These are phyloP conservation scores for Mycena rebaudengoi DNA, from an alignment of 768 basidiomycete species.

Conservation along the genomic window DNA sequence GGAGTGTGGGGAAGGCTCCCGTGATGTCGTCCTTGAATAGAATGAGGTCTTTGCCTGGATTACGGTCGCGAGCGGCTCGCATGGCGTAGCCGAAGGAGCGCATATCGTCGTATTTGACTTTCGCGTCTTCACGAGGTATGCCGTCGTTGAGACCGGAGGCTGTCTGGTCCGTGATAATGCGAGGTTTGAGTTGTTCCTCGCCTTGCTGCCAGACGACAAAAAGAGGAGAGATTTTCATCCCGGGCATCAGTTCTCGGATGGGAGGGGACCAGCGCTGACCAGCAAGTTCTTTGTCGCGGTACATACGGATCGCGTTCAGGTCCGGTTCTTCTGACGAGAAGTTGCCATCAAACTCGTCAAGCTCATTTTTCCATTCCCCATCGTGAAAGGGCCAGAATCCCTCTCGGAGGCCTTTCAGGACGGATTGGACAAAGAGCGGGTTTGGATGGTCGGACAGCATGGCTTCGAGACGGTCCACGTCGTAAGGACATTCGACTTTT, in stretches of 20 bases:
- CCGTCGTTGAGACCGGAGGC: slow-evolving; percentile 31
- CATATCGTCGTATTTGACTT: slow-evolving; percentile 36
- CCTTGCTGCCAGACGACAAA: slow-evolving; percentile 36
- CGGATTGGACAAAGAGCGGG: slow-evolving; percentile 36
- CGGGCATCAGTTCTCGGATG: slow-evolving; percentile 29
- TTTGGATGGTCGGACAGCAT: slow-evolving; percentile 39
- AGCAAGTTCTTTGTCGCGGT: slow-evolving; percentile 26
- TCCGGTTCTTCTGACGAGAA: slow-evolving; percentile 19
- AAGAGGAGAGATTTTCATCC: slow-evolving; percentile 38
- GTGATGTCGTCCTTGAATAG: slow-evolving; percentile 40
- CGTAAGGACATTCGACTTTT: slow-evolving; percentile 37
- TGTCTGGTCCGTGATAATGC: slow-evolving; percentile 37
- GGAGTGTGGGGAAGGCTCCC: slow-evolving; percentile 41
- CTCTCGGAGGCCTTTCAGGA: slow-evolving; percentile 29
- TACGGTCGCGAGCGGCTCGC: not conserved
- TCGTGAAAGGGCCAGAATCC: slow-evolving; percentile 45
- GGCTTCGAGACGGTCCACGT: slow-evolving; percentile 31
- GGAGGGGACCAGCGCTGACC: slow-evolving; percentile 26
- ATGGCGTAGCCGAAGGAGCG: slow-evolving; percentile 27
- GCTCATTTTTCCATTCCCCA: slow-evolving; percentile 27
- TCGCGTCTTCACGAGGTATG: slow-evolving; percentile 25
- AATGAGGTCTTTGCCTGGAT: slow-evolving; percentile 15
- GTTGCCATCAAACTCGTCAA: slow-evolving; percentile 11
- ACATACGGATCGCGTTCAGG: slow-evolving; percentile 19
- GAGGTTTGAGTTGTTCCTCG: too few relatives aligned